These are phyloP conservation scores for Globisporangium cylindrosporum DNA, from an alignment of 352 stramenopile species.

Conservation along the genomic window DNA sequence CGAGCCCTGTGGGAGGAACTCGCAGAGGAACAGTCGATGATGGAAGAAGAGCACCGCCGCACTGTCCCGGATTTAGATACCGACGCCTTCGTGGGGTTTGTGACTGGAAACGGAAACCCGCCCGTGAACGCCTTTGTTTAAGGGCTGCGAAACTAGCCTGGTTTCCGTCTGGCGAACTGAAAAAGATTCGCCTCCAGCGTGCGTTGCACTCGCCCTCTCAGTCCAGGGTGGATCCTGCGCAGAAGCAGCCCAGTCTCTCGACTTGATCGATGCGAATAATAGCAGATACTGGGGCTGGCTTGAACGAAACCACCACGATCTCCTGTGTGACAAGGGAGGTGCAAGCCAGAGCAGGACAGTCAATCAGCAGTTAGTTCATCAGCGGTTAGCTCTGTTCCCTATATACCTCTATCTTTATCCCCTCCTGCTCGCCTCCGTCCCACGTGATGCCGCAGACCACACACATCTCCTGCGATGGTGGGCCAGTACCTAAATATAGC, in stretches of 20 bases:
- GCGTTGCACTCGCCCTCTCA: neutral
- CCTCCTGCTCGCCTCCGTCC: slow-evolving; percentile 2
- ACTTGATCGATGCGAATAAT: neutral
- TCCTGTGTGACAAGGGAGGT: neutral
- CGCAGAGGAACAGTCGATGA: slow-evolving; percentile 14
- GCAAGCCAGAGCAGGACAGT: neutral
- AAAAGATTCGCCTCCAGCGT: neutral
- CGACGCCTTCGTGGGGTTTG: slow-evolving; percentile 18
- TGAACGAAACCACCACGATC: slow-evolving; percentile 3
- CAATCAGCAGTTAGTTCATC: neutral
- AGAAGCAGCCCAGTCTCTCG: neutral
- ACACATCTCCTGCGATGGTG: slow-evolving; percentile 2
- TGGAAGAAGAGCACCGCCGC: slow-evolving; percentile 14
- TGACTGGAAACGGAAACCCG: slow-evolving; percentile 14
- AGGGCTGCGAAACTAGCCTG: neutral
- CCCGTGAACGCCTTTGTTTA: slow-evolving; percentile 23
- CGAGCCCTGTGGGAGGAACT: slow-evolving; percentile 32
- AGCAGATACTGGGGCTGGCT: neutral
- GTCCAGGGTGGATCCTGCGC: neutral
- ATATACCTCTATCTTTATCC: slow-evolving; percentile 1
- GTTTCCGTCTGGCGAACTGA: neutral
- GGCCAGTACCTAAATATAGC: slow-evolving; percentile 2
- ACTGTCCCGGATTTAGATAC: slow-evolving; percentile 21
- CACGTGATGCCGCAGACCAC: neutral
- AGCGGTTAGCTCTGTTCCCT: slow-evolving; percentile 2